These are phyloP conservation scores for Tetrahymena elliotti DNA, from an alignment of 73 alveolate genomes.

Conservation along the genomic window DNA sequence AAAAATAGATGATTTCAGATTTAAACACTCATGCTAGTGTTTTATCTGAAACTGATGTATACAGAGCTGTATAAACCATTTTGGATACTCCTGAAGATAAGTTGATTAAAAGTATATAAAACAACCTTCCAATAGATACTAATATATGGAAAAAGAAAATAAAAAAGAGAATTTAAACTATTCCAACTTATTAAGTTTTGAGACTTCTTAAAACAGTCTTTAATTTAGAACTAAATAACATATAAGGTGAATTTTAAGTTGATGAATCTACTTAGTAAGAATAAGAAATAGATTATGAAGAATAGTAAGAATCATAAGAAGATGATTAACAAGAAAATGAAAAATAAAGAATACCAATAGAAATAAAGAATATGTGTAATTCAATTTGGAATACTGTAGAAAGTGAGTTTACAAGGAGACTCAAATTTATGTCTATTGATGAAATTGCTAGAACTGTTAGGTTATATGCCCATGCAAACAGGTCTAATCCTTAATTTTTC, in stretches of 20 bases:
- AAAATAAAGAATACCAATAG: background rate
- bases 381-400: background rate
- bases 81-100: background rate
- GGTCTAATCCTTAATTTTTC: constrained; percentile 23
- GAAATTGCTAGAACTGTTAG: constrained; percentile 13
- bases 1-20: background rate
- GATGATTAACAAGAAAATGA: background rate
- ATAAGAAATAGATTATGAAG: background rate
- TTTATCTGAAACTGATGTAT: background rate
- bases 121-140: background rate
- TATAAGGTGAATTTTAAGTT: background rate
- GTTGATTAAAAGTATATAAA: background rate
- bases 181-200: background rate
- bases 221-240: background rate
- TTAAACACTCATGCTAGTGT: background rate
- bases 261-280: background rate
- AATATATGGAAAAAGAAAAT: background rate
- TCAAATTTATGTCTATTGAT: constrained; percentile 8
- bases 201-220: background rate
- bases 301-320: background rate
- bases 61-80: background rate
- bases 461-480: constrained; percentile 28
- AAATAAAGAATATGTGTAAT: background rate
- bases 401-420: constrained; percentile 7
- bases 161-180: background rate